These are phyloP conservation scores for Pichia scutulata DNA, from an alignment of 805 yeast species.

Conservation along the genomic window DNA sequence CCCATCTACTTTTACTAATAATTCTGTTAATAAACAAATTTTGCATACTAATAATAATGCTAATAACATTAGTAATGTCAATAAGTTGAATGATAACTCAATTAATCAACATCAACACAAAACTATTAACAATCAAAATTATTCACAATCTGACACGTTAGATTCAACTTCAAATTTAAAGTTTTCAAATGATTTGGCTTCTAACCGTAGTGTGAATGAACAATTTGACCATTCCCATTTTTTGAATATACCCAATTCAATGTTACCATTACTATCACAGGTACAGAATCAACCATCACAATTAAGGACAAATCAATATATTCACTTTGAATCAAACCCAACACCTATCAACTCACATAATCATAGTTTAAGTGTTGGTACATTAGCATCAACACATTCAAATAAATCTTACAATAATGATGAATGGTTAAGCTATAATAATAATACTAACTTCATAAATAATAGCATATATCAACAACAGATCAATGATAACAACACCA, in stretches of 20 bases:
- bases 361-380: slow-evolving; percentile 5
- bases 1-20: neutral
- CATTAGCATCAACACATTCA: slow-evolving; percentile 2
- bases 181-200: neutral
- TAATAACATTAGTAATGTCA: neutral
- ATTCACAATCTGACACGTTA: neutral
- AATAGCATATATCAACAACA: neutral
- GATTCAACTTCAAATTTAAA: neutral
- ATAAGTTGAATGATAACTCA: too few relatives aligned
- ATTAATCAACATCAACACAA: neutral
- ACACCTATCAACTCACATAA: slow-evolving; percentile 1
- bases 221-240: neutral
- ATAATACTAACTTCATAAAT: neutral
- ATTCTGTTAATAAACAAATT: neutral
- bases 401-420: slow-evolving; percentile 1
- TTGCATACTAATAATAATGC: neutral
- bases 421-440: neutral
- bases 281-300: neutral
- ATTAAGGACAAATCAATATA: neutral
- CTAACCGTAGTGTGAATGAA: neutral
- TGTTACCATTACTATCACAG: neutral
- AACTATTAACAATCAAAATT: neutral
- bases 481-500: neutral
- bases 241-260: neutral
- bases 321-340: slow-evolving; percentile 6